phyloP scores from a whole-genome alignment of 352 stramenopile species.

The Globisporangium abappressorium region DNA sequence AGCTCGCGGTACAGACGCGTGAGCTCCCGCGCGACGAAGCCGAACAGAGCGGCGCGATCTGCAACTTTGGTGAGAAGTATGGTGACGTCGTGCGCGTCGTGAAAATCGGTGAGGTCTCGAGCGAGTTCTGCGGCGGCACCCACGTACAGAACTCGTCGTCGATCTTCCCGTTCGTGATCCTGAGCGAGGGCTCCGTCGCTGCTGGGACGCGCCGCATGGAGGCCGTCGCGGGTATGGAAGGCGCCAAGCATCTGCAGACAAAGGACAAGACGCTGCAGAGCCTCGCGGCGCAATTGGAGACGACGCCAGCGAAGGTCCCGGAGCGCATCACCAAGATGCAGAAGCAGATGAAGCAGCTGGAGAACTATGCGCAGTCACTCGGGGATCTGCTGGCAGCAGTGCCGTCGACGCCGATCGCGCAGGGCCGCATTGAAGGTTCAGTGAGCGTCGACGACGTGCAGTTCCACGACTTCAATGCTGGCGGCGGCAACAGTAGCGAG shows the following conservation, averaged over 20 bases:
- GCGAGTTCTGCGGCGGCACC: slow-evolving; percentile 79
- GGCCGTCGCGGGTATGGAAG: slow-evolving; percentile 48
- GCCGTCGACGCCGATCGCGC: slow-evolving; percentile 33
- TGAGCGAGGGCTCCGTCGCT: slow-evolving; percentile 76
- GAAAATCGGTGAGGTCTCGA: slow-evolving; percentile 43
- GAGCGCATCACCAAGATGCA: slow-evolving; percentile 70
- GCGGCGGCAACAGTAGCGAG: slow-evolving; percentile 20
- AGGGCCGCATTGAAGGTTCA: slow-evolving; percentile 22
- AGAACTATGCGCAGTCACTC: slow-evolving; percentile 48
- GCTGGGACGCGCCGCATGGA: slow-evolving; percentile 77
- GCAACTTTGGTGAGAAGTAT: slow-evolving; percentile 84
- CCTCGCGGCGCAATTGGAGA: slow-evolving; percentile 56
- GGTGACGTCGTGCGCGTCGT: slow-evolving; percentile 81
- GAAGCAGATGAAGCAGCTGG: slow-evolving; percentile 65
- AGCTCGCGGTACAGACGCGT: slow-evolving; percentile 35
- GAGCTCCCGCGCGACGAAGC: slow-evolving; percentile 45
- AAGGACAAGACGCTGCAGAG: slow-evolving; percentile 48
- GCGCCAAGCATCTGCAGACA: slow-evolving; percentile 51
- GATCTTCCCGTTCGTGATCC: slow-evolving; percentile 70
- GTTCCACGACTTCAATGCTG: slow-evolving; percentile 23
- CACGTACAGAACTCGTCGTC: slow-evolving; percentile 46
- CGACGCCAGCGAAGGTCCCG: slow-evolving; percentile 52
- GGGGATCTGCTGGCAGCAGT: slow-evolving; percentile 45
- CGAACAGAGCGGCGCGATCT: slow-evolving; percentile 65
- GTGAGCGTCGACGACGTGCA: slow-evolving; percentile 25